A percentile compares a stretch with the other conserved stretches of the same genome.
phyloP scores from a whole-genome alignment of 805 yeast genomes.

The Myxozyma melibiosi region DNA sequence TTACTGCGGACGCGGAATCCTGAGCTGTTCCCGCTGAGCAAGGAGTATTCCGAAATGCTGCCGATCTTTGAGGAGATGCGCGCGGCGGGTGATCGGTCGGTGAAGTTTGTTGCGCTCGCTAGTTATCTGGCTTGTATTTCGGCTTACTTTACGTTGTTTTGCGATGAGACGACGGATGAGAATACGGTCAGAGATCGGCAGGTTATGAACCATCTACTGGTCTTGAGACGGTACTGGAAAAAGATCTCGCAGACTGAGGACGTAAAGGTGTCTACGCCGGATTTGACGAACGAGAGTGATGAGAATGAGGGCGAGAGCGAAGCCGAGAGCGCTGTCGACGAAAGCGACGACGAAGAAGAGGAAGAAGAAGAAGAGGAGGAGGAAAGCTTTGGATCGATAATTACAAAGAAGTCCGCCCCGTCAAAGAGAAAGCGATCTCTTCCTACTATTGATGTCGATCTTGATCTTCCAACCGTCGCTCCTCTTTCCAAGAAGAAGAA shows the following conservation, averaged over 20 bases:
- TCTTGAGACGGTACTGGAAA: slow-evolving; percentile 65
- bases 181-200: slow-evolving; percentile 77
- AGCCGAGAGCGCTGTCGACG: slow-evolving; percentile 36
- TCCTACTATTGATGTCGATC: slow-evolving; percentile 47
- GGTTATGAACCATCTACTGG: slow-evolving; percentile 82
- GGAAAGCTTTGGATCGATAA: slow-evolving; percentile 4
- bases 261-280: slow-evolving; percentile 16
- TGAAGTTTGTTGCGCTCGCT: slow-evolving; percentile 70
- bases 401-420: slow-evolving; percentile 26
- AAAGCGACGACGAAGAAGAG: slow-evolving; percentile 3
- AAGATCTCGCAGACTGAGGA: slow-evolving; percentile 56
- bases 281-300: slow-evolving; percentile 1
- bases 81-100: slow-evolving; percentile 31
- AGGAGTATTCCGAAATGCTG: slow-evolving; percentile 56
- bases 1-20: slow-evolving; percentile 70
- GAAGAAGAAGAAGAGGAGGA: slow-evolving; percentile 26
- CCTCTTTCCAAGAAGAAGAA: slow-evolving; percentile 46
- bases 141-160: slow-evolving; percentile 75
- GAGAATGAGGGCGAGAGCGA: slow-evolving; percentile 36
- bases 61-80: slow-evolving; percentile 44
- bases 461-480: slow-evolving; percentile 58
- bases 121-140: slow-evolving; percentile 78
- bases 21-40: slow-evolving; percentile 75
- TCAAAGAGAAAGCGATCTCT: slow-evolving; percentile 10
- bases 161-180: slow-evolving; percentile 56